phyloP scores from a whole-genome alignment of 1,284 basidiomycete species.

The Inonotus hispidus region DNA sequence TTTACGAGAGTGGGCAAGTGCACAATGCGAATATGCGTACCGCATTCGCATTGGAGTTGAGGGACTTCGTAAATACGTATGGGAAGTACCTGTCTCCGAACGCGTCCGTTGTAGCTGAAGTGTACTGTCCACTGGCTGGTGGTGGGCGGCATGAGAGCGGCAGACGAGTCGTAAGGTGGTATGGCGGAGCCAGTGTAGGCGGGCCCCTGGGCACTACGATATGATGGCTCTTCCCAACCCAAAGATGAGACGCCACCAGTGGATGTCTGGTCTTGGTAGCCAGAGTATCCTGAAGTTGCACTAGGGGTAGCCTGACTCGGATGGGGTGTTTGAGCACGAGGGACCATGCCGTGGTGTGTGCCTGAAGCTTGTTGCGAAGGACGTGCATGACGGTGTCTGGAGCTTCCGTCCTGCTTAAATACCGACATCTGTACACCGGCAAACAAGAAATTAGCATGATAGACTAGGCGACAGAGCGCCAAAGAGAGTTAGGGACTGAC shows the following conservation, averaged over 20 bases:
- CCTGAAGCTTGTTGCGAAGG: not conserved
- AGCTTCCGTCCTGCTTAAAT: conserved; percentile 5
- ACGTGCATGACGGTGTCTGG: not conserved
- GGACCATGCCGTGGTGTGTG: not conserved
- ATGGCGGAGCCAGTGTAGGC: not conserved
- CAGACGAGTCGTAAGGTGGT: not conserved
- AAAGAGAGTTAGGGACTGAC: not conserved
- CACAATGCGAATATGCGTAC: not conserved
- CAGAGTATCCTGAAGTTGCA: not conserved
- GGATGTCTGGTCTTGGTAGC: not conserved
- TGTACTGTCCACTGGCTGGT: not conserved
- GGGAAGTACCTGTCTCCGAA: not conserved
- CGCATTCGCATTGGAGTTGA: not conserved
- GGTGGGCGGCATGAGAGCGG: not conserved
- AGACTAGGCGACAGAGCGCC: not conserved
- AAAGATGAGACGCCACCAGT: not conserved
- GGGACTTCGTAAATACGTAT: conserved; percentile 4
- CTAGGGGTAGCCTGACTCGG: not conserved
- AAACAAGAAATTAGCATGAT: not conserved
- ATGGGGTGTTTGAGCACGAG: conserved; percentile 1
- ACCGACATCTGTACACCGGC: conserved; percentile 10
- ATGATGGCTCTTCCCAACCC: not conserved
- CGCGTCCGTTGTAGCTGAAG: not conserved
- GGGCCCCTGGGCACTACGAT: not conserved
- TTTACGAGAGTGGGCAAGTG: not conserved